These are phyloP conservation scores for Catharanthus roseus DNA, from an alignment of 257 asterid species.

Conservation along the genomic window DNA sequence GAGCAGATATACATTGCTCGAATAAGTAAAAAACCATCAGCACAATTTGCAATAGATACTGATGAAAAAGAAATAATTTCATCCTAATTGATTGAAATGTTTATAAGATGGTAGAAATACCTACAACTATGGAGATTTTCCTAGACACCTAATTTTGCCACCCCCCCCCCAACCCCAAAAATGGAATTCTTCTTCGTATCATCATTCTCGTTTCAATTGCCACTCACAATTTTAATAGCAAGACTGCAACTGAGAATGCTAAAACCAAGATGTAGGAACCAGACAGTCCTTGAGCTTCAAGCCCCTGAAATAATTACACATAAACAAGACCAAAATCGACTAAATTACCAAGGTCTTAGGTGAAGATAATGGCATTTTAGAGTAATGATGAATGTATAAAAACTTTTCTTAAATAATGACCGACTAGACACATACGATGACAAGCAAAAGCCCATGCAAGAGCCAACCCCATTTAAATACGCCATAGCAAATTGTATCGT, in stretches of 20 bases:
- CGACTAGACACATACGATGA: neutral
- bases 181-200: neutral
- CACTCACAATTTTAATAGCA: conserved; percentile 26
- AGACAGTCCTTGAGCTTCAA: conserved; percentile 30
- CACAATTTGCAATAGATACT: conserved; percentile 12
- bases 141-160: conserved; percentile 6
- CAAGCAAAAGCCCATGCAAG: neutral
- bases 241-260: conserved; percentile 34
- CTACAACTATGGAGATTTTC: conserved; percentile 8
- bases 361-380: too few species aligned
- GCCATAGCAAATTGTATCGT: neutral
- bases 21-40: conserved; percentile 19
- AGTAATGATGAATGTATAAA: too few species aligned
- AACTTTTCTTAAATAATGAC: neutral
- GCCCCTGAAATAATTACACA: conserved; percentile 46
- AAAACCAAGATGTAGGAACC: conserved; percentile 28
- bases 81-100: neutral
- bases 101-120: conserved; percentile 13
- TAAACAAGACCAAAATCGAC: neutral
- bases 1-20: conserved; percentile 20
- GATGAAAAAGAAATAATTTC: conserved; percentile 10
- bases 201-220: neutral
- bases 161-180: neutral
- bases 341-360: neutral
- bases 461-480: neutral